Evolutionary conservation across 2,329 filamentous ascomycete species (phyloP).

Genomic region (Colletotrichum salicis): DNA sequence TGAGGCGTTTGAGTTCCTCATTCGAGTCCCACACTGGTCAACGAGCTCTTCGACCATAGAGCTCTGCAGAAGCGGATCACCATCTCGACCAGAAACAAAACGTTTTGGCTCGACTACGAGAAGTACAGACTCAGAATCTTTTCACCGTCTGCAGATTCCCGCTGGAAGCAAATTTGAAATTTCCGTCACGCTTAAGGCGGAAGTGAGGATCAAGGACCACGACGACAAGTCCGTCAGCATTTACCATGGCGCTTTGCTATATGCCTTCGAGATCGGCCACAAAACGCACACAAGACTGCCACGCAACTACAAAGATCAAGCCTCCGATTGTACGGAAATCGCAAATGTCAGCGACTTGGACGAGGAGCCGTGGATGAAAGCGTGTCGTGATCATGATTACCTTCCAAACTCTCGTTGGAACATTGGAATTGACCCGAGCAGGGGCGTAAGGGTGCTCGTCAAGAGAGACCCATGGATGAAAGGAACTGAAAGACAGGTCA

Average conservation of each 20-base stretch:
- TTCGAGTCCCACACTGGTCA: slow-evolving; percentile 40
- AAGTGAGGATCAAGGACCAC: slow-evolving; percentile 39
- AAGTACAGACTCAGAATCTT: not conserved
- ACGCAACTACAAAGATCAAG: slow-evolving; percentile 28
- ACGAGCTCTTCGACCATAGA: not conserved
- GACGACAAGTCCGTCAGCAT: slow-evolving; percentile 51
- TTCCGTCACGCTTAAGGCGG: slow-evolving; percentile 30
- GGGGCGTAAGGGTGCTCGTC: not conserved
- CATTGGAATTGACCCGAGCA: slow-evolving; percentile 42
- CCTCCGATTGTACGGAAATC: slow-evolving; percentile 41
- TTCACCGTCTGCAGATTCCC: slow-evolving; percentile 14
- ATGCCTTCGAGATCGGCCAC: slow-evolving; percentile 51
- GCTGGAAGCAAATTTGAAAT: slow-evolving; percentile 30
- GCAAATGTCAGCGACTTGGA: slow-evolving; percentile 18
- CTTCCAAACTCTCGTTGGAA: slow-evolving; percentile 47
- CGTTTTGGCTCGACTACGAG: not conserved
- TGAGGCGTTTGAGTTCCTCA: slow-evolving; percentile 38
- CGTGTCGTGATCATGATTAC: slow-evolving; percentile 44
- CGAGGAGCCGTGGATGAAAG: slow-evolving; percentile 38
- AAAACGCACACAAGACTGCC: slow-evolving; percentile 15
- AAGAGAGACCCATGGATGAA: slow-evolving; percentile 38
- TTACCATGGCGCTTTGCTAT: slow-evolving; percentile 56
- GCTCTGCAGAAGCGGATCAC: not conserved
- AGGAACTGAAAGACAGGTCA: slow-evolving; percentile 28
- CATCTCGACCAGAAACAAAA: not conserved